Evolutionary conservation across 2,329 filamentous ascomycete species (phyloP).

Genomic region (Xylariales sp.): DNA sequence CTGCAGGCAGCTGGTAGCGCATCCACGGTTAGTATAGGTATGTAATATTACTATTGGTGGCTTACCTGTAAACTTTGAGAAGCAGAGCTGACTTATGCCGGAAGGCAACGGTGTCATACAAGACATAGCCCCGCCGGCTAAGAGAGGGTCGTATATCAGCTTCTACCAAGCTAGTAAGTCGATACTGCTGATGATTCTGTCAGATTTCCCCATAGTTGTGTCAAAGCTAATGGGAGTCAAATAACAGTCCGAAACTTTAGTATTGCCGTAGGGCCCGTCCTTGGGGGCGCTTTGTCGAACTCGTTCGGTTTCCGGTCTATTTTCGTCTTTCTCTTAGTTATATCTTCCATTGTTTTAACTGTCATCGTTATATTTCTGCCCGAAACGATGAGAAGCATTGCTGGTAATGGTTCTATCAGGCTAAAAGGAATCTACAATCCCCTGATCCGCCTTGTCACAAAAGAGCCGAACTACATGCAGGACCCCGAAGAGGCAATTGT

Average conservation of each 20-base stretch:
- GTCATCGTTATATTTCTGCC: constrained; percentile 21
- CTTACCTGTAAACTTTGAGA: neutral
- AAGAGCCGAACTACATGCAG: constrained; percentile 12
- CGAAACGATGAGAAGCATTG: constrained; percentile 24
- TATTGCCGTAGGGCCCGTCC: constrained; percentile 28
- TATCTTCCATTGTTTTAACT: constrained; percentile 16
- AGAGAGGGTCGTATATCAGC: constrained; percentile 26
- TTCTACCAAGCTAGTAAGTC: constrained; percentile 28
- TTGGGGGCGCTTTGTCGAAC: constrained; percentile 25
- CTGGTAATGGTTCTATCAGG: constrained; percentile 20
- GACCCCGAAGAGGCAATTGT: constrained; percentile 10
- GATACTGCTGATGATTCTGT: too few species aligned
- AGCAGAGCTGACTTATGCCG: neutral
- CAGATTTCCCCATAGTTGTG: neutral
- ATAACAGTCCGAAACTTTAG: constrained; percentile 22
- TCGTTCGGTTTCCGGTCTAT: constrained; percentile 26
- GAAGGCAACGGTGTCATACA: constrained; percentile 27
- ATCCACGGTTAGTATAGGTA: constrained; percentile 43
- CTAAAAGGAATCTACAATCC: constrained; percentile 23
- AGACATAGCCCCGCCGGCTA: constrained; percentile 23
- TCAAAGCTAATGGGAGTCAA: neutral
- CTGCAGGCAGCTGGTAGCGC: constrained; percentile 44
- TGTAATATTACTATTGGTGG: constrained; percentile 2
- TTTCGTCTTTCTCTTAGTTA: constrained; percentile 24
- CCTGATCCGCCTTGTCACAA: constrained; percentile 11